phyloP scores from a whole-genome alignment of 495 filamentous ascomycete genomes.

The Opeltia flavorubescens region DNA sequence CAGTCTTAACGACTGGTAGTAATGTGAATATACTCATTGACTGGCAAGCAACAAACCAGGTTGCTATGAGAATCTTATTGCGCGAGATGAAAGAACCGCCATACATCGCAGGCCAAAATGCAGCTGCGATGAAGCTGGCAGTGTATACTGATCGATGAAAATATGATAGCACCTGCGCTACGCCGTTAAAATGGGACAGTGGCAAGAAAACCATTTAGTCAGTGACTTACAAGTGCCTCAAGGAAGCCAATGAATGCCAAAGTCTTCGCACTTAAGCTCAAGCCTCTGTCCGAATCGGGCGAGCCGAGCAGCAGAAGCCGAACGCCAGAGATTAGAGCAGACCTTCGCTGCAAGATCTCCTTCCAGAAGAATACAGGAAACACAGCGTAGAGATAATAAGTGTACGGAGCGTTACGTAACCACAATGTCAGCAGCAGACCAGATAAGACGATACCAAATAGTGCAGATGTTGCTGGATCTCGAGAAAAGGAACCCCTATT shows the following conservation, averaged over 20 bases:
- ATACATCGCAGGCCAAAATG: slow-evolving; percentile 66
- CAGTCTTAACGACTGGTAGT: slow-evolving; percentile 71
- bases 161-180: slow-evolving; percentile 58
- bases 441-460: slow-evolving; percentile 64
- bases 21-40: slow-evolving; percentile 87
- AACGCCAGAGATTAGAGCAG: slow-evolving; percentile 52
- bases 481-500: slow-evolving; percentile 53
- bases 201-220: too few species aligned
- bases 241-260: slow-evolving; percentile 57
- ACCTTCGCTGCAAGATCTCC: slow-evolving; percentile 72
- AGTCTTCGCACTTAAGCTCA: slow-evolving; percentile 44
- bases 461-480: slow-evolving; percentile 39
- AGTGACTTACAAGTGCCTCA: slow-evolving; percentile 59
- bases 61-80: slow-evolving; percentile 46
- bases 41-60: slow-evolving; percentile 64
- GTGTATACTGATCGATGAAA: slow-evolving; percentile 83
- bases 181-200: too few species aligned
- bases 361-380: slow-evolving; percentile 97
- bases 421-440: slow-evolving; percentile 64
- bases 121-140: slow-evolving; percentile 56
- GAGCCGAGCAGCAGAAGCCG: slow-evolving; percentile 56
- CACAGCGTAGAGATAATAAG: slow-evolving; percentile 84
- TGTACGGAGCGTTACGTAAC: slow-evolving; percentile 62
- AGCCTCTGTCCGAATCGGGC: slow-evolving; percentile 36
- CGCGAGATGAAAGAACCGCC: slow-evolving; percentile 54